Conservation (phyloP, 2,329 filamentous ascomycete species). For the Huntiella savannae region DNA sequence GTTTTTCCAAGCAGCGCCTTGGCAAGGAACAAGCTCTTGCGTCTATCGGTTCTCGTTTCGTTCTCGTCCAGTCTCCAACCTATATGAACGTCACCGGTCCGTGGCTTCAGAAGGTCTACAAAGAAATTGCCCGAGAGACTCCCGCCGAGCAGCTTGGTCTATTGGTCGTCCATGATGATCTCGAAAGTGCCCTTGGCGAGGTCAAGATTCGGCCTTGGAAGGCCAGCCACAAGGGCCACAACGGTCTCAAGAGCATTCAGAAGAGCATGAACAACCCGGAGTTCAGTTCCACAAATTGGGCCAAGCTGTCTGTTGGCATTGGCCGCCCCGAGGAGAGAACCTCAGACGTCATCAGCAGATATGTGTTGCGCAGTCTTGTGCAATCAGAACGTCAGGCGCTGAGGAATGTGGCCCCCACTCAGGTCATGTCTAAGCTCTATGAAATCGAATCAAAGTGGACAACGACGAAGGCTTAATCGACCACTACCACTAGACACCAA, state of each 20-base stretch:
- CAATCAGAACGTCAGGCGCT: constrained; percentile 30
- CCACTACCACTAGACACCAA: constrained; percentile 19
- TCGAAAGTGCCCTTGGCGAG: constrained; percentile 53
- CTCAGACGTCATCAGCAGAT: constrained; percentile 46
- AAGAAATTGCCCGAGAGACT: constrained; percentile 26
- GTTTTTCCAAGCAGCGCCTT: constrained; percentile 27
- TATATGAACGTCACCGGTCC: constrained; percentile 74
- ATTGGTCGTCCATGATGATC: constrained; percentile 74
- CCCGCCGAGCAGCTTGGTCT: constrained; percentile 26
- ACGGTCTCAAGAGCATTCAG: constrained; percentile 52
- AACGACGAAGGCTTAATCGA: background rate
- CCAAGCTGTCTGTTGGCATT: constrained; percentile 64
- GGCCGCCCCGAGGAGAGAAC: constrained; percentile 59
- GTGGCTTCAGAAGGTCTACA: constrained; percentile 48
- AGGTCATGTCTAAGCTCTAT: constrained; percentile 31
- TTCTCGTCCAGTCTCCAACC: constrained; percentile 53
- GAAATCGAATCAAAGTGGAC: background rate
- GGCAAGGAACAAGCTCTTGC: constrained; percentile 33
- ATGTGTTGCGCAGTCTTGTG: constrained; percentile 56
- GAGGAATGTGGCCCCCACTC: constrained; percentile 29
- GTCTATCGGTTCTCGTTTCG: constrained; percentile 33
- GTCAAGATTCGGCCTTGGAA: constrained; percentile 46
- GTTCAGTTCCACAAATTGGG: constrained; percentile 26
- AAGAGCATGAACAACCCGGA: constrained; percentile 25
- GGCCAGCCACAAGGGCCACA: constrained; percentile 50